Conservation (phyloP, 768 basidiomycete genomes). For the Collybia sordida region DNA sequence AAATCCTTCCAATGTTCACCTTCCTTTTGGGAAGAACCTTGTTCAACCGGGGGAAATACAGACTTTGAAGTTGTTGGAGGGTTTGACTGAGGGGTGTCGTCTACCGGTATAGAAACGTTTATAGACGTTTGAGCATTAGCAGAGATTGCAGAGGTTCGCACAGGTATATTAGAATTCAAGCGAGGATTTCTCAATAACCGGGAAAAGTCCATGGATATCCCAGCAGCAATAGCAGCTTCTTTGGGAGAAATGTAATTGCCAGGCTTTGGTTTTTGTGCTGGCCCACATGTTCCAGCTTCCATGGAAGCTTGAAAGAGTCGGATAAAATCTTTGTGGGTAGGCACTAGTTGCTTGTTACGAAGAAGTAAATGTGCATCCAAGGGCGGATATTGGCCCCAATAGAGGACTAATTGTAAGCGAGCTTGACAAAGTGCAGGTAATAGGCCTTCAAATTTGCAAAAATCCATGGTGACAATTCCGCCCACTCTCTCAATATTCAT, state of each 20-base stretch:
- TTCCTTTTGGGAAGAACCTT: neutral
- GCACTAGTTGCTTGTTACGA: neutral
- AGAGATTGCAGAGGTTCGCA: neutral
- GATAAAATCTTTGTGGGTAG: no score
- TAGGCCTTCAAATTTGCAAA: neutral
- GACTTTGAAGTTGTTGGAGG: neutral
- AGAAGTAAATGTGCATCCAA: neutral
- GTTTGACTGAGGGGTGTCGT: neutral
- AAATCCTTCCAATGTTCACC: conserved; percentile 6
- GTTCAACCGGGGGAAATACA: neutral
- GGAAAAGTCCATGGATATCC: no score
- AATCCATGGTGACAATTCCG: conserved; percentile 6
- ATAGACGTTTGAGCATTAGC: no score
- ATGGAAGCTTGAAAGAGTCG: no score
- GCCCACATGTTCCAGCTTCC: no score
- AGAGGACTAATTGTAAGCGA: neutral
- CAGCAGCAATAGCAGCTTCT: no score
- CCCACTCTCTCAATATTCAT: conserved; percentile 1
- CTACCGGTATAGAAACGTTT: no score
- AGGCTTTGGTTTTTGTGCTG: no score
- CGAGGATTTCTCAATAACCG: no score
- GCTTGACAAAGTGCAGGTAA: neutral
- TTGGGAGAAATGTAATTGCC: no score
- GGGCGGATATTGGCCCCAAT: conserved; percentile 1
- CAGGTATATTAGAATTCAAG: no score